Base-by-base conservation (phyloP, 1,284 basidiomycete species). In the Pseudomicrostroma phylloplanum region DNA sequence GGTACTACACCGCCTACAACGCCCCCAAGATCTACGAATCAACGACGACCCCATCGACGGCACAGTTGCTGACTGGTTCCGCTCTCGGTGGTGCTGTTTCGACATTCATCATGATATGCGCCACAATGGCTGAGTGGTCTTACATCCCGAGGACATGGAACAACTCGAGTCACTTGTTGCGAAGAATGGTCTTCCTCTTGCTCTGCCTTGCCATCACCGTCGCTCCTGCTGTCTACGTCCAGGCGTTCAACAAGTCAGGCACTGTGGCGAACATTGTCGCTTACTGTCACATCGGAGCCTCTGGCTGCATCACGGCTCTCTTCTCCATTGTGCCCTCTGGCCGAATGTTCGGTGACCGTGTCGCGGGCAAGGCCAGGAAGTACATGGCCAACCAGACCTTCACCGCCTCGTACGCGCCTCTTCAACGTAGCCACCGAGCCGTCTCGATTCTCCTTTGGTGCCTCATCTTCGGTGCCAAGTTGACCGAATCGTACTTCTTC, bases 21-120 rank as follows among this genome's bases (percentile, higher is more conserved):
- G 89, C 93, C 23, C 91, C 91, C 2, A 86, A 85, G 55, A 83
- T 96, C 70, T 97, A 96, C 81, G 82, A 83, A 55, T 83, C 85
- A 65, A 68, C 64, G 91, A 64, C 61, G 43, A 72, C 67, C 55
- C 69, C 76, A 0, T 69, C 58, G 13, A 17, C 65, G 42, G 62
- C 67, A 6, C 68, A 76, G 66, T 65, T 68, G 60, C 68, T 76
- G 41, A 72, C 74, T 46, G 77, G 73, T 0, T 70, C 77, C 4
- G 77, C 71, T 48, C 68, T 79, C n/a, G 77, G 77, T 58, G 77
- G 77, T 60, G 77, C 76, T 30, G 71, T 79, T 6, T 71, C 77
- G 41, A 72, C 76, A 3, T 26, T 78, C 48, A 65, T 79, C 60
- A 79, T 79, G 77, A 73, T 79, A 25, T 67, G 64, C 39, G 77